phyloP scores from a whole-genome alignment of 2,329 filamentous ascomycete genomes.

The Claviceps sp. region DNA sequence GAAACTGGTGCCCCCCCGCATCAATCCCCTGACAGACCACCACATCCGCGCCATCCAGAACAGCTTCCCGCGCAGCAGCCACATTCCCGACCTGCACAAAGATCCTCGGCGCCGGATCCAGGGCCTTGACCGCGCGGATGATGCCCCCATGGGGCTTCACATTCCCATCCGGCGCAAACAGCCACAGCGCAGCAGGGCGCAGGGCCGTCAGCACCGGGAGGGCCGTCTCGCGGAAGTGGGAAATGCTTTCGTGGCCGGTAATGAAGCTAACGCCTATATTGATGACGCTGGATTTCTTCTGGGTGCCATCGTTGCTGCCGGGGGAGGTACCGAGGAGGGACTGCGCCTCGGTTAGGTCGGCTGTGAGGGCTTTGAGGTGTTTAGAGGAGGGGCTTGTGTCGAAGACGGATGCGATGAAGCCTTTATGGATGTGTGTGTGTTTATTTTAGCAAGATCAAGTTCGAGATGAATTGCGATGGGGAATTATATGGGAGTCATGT shows the following conservation, averaged over 20 bases:
- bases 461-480: too few relatives aligned
- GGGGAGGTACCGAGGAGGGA: slow-evolving; percentile 12
- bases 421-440: slow-evolving; percentile 4
- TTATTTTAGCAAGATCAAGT: too few relatives aligned
- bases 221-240: slow-evolving; percentile 26
- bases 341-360: slow-evolving; percentile 17
- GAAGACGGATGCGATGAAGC: slow-evolving; percentile 20
- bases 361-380: slow-evolving; percentile 19
- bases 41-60: slow-evolving; percentile 38
- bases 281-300: slow-evolving; percentile 25
- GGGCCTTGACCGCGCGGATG: slow-evolving; percentile 19
- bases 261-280: slow-evolving; percentile 46
- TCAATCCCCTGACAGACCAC: slow-evolving; percentile 50
- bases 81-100: slow-evolving; percentile 52
- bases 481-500: too few relatives aligned
- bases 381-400: slow-evolving; percentile 17
- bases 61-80: slow-evolving; percentile 35
- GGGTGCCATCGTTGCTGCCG: slow-evolving; percentile 2
- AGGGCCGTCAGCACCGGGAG: slow-evolving; percentile 38
- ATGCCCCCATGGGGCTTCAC: slow-evolving; percentile 24
- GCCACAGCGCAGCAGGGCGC: slow-evolving; percentile 48
- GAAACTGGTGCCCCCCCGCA: slow-evolving; percentile 50
- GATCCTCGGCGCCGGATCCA: slow-evolving; percentile 27
- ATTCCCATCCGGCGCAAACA: slow-evolving; percentile 45
- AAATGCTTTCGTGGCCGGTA: slow-evolving; percentile 32